phyloP scores from a whole-genome alignment of 2,329 filamentous ascomycete genomes.

The Aureobasidium leucospermi region DNA sequence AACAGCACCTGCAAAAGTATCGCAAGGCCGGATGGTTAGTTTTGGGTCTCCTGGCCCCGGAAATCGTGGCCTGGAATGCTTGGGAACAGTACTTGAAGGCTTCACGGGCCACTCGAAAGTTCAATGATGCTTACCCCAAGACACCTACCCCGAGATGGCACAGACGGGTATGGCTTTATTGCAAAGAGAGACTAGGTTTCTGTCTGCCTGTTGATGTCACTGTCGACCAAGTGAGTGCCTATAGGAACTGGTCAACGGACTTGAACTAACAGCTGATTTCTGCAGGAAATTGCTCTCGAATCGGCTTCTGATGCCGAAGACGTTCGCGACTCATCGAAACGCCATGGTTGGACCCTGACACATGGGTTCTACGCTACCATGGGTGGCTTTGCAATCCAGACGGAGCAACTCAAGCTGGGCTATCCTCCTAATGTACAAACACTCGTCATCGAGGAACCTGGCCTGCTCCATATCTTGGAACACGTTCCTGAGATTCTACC shows the following conservation, averaged over 20 bases:
- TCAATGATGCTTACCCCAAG: not conserved
- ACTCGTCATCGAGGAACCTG: not conserved
- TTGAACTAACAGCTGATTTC: no score
- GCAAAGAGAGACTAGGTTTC: no score
- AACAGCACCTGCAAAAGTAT: conserved; percentile 1
- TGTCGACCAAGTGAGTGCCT: no score
- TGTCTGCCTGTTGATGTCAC: not conserved
- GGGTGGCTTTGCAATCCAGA: not conserved
- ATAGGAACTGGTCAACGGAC: no score
- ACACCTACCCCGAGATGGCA: no score
- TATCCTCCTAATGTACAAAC: not conserved
- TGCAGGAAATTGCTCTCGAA: no score
- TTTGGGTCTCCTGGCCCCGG: conserved; percentile 16
- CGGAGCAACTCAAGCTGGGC: not conserved
- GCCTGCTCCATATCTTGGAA: not conserved
- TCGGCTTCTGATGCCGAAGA: no score
- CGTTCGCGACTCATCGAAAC: not conserved
- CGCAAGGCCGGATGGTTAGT: conserved; percentile 15
- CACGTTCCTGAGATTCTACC: not conserved
- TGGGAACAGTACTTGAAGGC: not conserved
- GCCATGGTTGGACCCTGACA: not conserved
- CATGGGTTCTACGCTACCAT: not conserved
- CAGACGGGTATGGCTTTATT: no score
- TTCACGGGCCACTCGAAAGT: not conserved
- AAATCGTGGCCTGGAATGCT: conserved; percentile 2